Percentiles rank a stretch among this genome's conserved stretches.
Evolutionary conservation across 2,329 filamentous ascomycete species (phyloP).

Genomic region (Ophiosphaerella herpotricha): DNA sequence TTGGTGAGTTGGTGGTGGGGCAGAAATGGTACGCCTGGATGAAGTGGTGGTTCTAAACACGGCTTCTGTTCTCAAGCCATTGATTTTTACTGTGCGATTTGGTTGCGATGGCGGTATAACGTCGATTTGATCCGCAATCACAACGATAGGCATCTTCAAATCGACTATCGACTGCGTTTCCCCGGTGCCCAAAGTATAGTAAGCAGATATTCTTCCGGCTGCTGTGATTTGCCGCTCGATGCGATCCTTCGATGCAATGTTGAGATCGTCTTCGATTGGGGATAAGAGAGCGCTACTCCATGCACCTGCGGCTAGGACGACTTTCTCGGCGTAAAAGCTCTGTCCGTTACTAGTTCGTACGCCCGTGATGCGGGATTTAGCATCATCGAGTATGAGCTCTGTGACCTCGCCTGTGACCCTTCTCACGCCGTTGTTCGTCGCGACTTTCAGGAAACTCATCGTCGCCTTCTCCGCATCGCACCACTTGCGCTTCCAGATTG

Average conservation of each 20-base stretch:
- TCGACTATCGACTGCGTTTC: constrained; percentile 50
- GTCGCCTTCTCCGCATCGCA: constrained; percentile 56
- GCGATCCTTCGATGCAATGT: constrained; percentile 51
- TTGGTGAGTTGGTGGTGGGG: constrained; percentile 55
- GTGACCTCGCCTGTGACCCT: constrained; percentile 52
- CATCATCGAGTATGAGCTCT: constrained; percentile 50
- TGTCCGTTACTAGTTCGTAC: constrained; percentile 56
- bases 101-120: constrained; percentile 57
- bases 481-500: constrained; percentile 60
- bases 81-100: constrained; percentile 61
- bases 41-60: constrained; percentile 56
- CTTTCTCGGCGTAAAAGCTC: constrained; percentile 56
- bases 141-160: constrained; percentile 60
- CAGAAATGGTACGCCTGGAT: constrained; percentile 59
- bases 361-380: constrained; percentile 45
- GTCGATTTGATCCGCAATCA: constrained; percentile 54
- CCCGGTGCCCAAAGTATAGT: constrained; percentile 57
- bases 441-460: constrained; percentile 50
- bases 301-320: constrained; percentile 62
- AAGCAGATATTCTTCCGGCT: constrained; percentile 64
- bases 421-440: constrained; percentile 51
- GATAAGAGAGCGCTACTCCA: constrained; percentile 61
- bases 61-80: constrained; percentile 61
- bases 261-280: constrained; percentile 51
- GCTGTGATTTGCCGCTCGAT: constrained; percentile 60